Evolutionary conservation across 176 grass and related monocot genomes (phyloP).

Genomic region (Ampelocalamus luodianensis): DNA sequence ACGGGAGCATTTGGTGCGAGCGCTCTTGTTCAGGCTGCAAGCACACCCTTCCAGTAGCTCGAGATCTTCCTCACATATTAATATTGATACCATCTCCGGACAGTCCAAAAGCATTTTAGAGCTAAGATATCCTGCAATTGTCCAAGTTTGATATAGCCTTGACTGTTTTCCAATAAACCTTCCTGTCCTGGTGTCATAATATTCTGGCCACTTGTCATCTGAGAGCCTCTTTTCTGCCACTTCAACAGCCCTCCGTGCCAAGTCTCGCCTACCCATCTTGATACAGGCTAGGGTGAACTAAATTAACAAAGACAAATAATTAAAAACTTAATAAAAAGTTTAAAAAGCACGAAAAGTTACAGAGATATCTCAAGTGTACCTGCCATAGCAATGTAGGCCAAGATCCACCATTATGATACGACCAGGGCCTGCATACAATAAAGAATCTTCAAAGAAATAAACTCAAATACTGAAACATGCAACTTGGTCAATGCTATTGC

Average conservation of each 20-base stretch:
- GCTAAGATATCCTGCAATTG: constrained; percentile 83
- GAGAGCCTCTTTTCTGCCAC: constrained; percentile 82
- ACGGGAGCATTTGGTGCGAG: constrained; percentile 89
- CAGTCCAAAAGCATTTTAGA: constrained; percentile 85
- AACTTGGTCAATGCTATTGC: constrained; percentile 25
- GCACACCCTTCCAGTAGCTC: constrained; percentile 93
- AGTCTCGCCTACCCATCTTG: constrained; percentile 89
- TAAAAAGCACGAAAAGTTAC: neutral
- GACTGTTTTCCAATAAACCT: constrained; percentile 95
- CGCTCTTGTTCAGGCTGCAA: constrained; percentile 78
- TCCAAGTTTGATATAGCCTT: constrained; percentile 89
- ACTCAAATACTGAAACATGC: constrained; percentile 15
- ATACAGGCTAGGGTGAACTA: constrained; percentile 97
- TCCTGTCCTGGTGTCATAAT: constrained; percentile 85
- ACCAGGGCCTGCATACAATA: constrained; percentile 80
- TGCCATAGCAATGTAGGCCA: constrained; percentile 96
- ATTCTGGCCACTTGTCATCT: constrained; percentile 92
- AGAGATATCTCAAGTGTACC: constrained; percentile 50
- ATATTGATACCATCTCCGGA: constrained; percentile 75
- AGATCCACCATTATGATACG: constrained; percentile 91
- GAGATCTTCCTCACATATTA: constrained; percentile 89
- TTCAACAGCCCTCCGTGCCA: constrained; percentile 78
- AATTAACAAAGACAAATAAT: constrained; percentile 40
- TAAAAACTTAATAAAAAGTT: constrained; percentile 15
- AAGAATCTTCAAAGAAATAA: constrained; percentile 21